Evolutionary conservation across 768 basidiomycete species (phyloP).

Genomic region (Boletellus emodensis): DNA sequence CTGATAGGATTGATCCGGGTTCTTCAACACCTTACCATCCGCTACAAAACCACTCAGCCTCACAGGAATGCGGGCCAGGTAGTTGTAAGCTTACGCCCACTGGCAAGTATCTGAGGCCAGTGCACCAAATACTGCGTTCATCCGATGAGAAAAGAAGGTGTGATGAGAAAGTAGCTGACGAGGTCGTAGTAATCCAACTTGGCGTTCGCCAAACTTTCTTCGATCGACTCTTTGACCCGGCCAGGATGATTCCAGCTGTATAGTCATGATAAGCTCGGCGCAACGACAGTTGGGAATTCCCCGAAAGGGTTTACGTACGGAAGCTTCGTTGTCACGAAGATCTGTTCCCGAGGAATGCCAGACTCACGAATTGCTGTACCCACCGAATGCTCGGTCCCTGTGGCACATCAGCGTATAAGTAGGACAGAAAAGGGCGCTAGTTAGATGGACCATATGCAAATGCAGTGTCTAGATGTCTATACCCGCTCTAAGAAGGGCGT

Average conservation of each 20-base stretch:
- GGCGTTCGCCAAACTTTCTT: constrained; percentile 39
- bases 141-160: background rate
- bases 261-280: background rate
- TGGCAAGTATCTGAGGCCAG: constrained; percentile 4
- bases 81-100: background rate
- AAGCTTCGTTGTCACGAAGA: constrained; percentile 48
- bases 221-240: constrained; percentile 39
- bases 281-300: background rate
- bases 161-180: constrained; percentile 9
- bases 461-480: constrained; percentile 44
- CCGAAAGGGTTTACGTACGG: constrained; percentile 18
- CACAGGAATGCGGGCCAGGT: background rate
- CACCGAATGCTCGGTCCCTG: constrained; percentile 42
- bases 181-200: constrained; percentile 48
- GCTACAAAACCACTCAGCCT: background rate
- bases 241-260: constrained; percentile 23
- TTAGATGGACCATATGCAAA: constrained; percentile 3
- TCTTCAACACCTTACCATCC: background rate
- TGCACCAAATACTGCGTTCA: background rate
- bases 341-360: constrained; percentile 40
- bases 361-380: constrained; percentile 44
- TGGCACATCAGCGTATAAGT: background rate
- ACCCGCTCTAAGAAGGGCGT: constrained; percentile 28
- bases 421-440: background rate
- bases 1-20: background rate